phyloP scores from a whole-genome alignment of 2,329 filamentous ascomycete genomes.

The Teratosphaeria nubilosa region DNA sequence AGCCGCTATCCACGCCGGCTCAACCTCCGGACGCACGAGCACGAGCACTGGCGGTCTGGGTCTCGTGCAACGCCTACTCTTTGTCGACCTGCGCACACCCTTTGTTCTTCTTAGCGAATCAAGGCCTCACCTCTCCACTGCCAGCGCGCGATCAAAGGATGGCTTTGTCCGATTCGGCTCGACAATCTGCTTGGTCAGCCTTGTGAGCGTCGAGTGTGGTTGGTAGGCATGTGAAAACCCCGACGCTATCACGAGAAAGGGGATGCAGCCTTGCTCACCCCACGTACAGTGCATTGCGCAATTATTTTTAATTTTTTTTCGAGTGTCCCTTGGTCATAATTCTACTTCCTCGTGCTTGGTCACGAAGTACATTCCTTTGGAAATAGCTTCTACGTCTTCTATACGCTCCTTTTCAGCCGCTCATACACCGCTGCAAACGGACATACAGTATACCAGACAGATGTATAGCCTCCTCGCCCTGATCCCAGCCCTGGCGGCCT shows the following conservation, averaged over 20 bases:
- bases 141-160: not conserved
- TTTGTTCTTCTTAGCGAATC: not conserved
- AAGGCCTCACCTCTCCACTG: not conserved
- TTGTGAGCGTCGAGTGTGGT: not conserved
- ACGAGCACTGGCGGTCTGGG: not conserved
- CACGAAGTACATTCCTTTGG: not conserved
- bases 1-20: too few relatives aligned
- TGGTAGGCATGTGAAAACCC: not conserved
- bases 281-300: not conserved
- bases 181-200: too few relatives aligned
- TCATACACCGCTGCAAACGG: not conserved
- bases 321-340: not conserved
- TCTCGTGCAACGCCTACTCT: not conserved
- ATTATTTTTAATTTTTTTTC: not conserved
- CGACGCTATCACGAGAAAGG: too few relatives aligned
- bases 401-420: not conserved
- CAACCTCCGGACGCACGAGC: too few relatives aligned
- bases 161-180: not conserved
- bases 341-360: not conserved
- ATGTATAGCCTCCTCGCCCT: not conserved
- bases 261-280: not conserved
- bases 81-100: not conserved
- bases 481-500: not conserved
- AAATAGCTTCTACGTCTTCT: not conserved
- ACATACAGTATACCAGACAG: not conserved